A percentile compares a stretch with the other conserved stretches of the same genome.
Evolutionary conservation across 768 basidiomycete species (phyloP).

Genomic region (Tricholoma sp.): DNA sequence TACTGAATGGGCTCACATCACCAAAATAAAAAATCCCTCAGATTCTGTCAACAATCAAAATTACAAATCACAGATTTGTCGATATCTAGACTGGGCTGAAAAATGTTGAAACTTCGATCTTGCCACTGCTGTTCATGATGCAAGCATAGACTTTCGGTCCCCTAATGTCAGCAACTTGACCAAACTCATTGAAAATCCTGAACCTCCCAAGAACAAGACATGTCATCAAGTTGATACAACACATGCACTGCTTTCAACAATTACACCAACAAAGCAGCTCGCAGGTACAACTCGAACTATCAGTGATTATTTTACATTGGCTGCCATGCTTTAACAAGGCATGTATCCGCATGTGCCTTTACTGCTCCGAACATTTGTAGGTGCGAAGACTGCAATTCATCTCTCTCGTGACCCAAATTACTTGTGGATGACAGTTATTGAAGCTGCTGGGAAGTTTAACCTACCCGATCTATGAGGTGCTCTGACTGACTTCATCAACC

Average conservation of each 20-base stretch:
- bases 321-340: too few species aligned
- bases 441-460: too few species aligned
- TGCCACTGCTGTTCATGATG: too few species aligned
- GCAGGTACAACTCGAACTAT: too few species aligned
- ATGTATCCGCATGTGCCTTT: background rate
- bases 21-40: slow-evolving; percentile 27
- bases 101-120: too few species aligned
- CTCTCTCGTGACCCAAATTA: slow-evolving; percentile 4
- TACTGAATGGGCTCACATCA: slow-evolving; percentile 28
- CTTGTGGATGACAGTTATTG: background rate
- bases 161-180: too few species aligned
- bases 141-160: too few species aligned
- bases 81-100: too few species aligned
- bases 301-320: too few species aligned
- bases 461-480: slow-evolving; percentile 5
- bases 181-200: too few species aligned
- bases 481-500: background rate
- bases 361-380: slow-evolving; percentile 3
- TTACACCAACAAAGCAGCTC: too few species aligned
- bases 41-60: slow-evolving; percentile 22
- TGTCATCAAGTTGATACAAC: background rate
- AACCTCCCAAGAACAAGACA: slow-evolving; percentile 25
- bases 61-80: slow-evolving; percentile 30
- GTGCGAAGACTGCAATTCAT: slow-evolving; percentile 4
- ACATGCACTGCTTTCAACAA: background rate